Evolutionary conservation across 352 stramenopile species (phyloP).

Genomic region (Phytophthora rubi): DNA sequence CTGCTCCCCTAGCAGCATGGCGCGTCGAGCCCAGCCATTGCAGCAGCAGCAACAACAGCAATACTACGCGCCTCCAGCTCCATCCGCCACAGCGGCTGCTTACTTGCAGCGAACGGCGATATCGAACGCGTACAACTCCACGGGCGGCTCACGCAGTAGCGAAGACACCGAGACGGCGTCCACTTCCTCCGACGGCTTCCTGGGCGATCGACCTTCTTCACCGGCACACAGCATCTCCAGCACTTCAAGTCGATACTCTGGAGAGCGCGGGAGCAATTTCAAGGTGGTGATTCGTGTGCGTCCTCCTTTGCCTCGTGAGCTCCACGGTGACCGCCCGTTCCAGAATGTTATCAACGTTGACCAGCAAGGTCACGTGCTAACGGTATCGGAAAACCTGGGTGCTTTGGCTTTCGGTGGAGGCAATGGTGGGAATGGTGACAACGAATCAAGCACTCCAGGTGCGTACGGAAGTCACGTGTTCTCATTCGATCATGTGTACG

Average conservation of each 20-base stretch:
- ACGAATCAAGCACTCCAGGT: slow-evolving; percentile 31
- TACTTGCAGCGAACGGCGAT: slow-evolving; percentile 70
- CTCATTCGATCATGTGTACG: slow-evolving; percentile 96
- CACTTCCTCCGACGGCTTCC: slow-evolving; percentile 57
- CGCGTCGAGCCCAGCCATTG: slow-evolving; percentile 33
- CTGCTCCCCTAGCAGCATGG: slow-evolving; percentile 30
- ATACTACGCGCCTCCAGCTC: slow-evolving; percentile 21
- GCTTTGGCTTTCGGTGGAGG: slow-evolving; percentile 41
- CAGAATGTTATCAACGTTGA: slow-evolving; percentile 93
- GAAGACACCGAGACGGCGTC: slow-evolving; percentile 71
- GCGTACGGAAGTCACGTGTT: slow-evolving; percentile 91
- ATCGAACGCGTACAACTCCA: slow-evolving; percentile 65
- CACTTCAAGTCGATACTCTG: slow-evolving; percentile 39
- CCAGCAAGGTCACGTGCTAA: slow-evolving; percentile 84
- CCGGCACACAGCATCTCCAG: slow-evolving; percentile 45
- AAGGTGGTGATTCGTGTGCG: slow-evolving; percentile 94
- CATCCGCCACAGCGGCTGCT: slow-evolving; percentile 17
- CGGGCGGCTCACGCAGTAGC: slow-evolving; percentile 23
- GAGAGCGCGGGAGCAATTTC: slow-evolving; percentile 82
- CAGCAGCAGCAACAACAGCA: slow-evolving; percentile 39
- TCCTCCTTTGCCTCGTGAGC: slow-evolving; percentile 86
- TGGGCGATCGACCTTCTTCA: slow-evolving; percentile 41
- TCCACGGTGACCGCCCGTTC: slow-evolving; percentile 89
- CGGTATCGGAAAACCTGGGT: slow-evolving; percentile 87
- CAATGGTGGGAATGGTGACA: slow-evolving; percentile 35